A percentile compares a stretch with the other conserved stretches of the same genome.
Evolutionary conservation across 768 basidiomycete species (phyloP).

Genomic region (Nidularia sp.): DNA sequence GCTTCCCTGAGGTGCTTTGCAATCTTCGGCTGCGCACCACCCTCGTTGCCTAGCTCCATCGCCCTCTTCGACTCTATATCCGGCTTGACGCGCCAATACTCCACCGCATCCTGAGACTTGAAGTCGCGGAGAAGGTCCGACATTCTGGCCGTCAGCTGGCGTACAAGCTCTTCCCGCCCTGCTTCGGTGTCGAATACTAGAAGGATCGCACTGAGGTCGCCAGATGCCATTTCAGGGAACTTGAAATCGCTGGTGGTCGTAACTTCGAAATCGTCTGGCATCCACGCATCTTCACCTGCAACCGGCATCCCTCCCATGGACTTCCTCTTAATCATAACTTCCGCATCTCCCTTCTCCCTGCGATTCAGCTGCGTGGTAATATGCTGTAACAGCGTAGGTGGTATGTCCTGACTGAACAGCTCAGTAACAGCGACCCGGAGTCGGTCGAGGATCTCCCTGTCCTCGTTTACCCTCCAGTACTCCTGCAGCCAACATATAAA

Average conservation of each 20-base stretch:
- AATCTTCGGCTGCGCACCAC: neutral
- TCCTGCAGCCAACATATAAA: slow-evolving; percentile 69
- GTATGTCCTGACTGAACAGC: slow-evolving; percentile 21
- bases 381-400: slow-evolving; percentile 13
- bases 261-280: neutral
- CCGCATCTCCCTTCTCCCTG: neutral
- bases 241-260: slow-evolving; percentile 6
- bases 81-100: slow-evolving; percentile 25
- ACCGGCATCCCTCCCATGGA: neutral
- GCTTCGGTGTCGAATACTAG: slow-evolving; percentile 24
- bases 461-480: slow-evolving; percentile 59
- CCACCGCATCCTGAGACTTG: slow-evolving; percentile 38
- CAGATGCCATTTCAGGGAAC: slow-evolving; percentile 18
- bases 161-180: slow-evolving; percentile 39
- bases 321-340: neutral
- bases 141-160: slow-evolving; percentile 36
- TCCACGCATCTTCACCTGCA: neutral
- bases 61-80: neutral
- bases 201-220: slow-evolving; percentile 16
- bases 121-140: slow-evolving; percentile 33
- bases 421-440: slow-evolving; percentile 18
- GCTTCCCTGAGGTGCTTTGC: neutral
- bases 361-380: neutral
- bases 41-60: slow-evolving; percentile 5
- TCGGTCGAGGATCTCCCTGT: slow-evolving; percentile 32